Percentiles rank a stretch among this genome's conserved stretches.
Evolutionary conservation across 2,329 filamentous ascomycete species (phyloP).

Genomic region (Botrytis porri): DNA sequence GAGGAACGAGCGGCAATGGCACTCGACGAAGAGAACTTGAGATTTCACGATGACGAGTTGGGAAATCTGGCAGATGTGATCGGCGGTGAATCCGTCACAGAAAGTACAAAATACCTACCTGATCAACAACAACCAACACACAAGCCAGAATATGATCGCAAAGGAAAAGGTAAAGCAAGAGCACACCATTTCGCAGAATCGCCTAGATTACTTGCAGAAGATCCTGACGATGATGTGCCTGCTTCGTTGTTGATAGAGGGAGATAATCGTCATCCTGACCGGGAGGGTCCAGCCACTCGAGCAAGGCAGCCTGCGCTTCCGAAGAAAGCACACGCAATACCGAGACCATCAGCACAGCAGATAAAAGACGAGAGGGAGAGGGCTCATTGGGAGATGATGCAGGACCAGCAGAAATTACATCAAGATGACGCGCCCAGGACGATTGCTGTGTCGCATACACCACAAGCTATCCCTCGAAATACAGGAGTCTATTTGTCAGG

Average conservation of each 20-base stretch:
- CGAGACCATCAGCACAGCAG: slow-evolving; percentile 46
- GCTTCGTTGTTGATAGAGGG: slow-evolving; percentile 60
- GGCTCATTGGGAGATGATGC: slow-evolving; percentile 54
- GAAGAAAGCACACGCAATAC: slow-evolving; percentile 36
- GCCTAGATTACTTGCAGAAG: slow-evolving; percentile 37
- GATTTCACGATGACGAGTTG: slow-evolving; percentile 37
- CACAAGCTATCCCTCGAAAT: slow-evolving; percentile 47
- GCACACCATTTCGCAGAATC: slow-evolving; percentile 36
- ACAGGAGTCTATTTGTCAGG: slow-evolving; percentile 45
- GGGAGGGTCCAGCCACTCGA: slow-evolving; percentile 31
- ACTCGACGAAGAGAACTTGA: slow-evolving; percentile 39
- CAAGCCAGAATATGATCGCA: not conserved
- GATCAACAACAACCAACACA: slow-evolving; percentile 22
- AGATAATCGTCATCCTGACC: slow-evolving; percentile 38
- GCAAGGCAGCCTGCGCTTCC: slow-evolving; percentile 21
- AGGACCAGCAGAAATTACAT: slow-evolving; percentile 51
- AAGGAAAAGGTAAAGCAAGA: slow-evolving; percentile 13
- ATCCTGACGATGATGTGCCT: slow-evolving; percentile 54
- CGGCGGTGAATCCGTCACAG: slow-evolving; percentile 36
- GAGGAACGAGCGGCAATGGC: slow-evolving; percentile 37
- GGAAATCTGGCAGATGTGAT: slow-evolving; percentile 33
- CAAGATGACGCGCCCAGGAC: slow-evolving; percentile 36
- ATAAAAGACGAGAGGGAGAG: slow-evolving; percentile 34
- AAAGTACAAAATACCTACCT: slow-evolving; percentile 36
- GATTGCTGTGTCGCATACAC: slow-evolving; percentile 12